Base-by-base conservation (phyloP, 331 rosid genomes). In the Rosa hybrid region DNA sequence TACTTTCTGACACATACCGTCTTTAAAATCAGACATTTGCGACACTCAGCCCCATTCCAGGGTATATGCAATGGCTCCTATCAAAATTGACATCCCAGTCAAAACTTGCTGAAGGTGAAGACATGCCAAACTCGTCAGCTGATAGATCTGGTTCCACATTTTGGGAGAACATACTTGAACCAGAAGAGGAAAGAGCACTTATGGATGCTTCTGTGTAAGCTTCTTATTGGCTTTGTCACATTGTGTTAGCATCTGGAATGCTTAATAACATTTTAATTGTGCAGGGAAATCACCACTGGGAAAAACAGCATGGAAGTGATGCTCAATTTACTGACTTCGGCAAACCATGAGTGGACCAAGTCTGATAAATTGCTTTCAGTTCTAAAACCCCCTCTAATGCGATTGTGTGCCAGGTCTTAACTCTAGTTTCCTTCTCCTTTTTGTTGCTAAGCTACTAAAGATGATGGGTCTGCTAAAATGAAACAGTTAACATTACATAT, bases 11-110 rank as follows among this genome's bases (percentile, higher is more conserved):
- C 72, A 83, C 72, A 62, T 77, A 11, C 2, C 20, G 5, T 75
- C n/a, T 75, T 41, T 57, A n/a, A 30, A n/a, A 59, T 74, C 78
- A 95, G 98, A 92, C 86, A 13, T 95, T 90, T 91, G 96, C 97
- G 72, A 95, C 98, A 78, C 92, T 95, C 71, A 95, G 98, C 82
- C 98, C 98, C 80, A 95, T 95, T 81, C 98, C 98, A n/a, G 98
- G 98, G 60, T 92, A 81, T 87, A 91, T 92, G 90, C 88, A 90
- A n/a, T 95, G 98, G 98, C 97, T 95, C 80, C 80, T 92, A 54
- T 85, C 98, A 80, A 95, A 95, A 90, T 71, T 95, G 88, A 90
- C 89, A 83, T 92, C 96, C 68, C 98, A 88, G 78, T 62, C 86
- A 62, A 77, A 79, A 75, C 85, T 88, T 76, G 84, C 87, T 76